Conservation (phyloP, 805 yeast genomes). For the Myxozyma udenii region DNA sequence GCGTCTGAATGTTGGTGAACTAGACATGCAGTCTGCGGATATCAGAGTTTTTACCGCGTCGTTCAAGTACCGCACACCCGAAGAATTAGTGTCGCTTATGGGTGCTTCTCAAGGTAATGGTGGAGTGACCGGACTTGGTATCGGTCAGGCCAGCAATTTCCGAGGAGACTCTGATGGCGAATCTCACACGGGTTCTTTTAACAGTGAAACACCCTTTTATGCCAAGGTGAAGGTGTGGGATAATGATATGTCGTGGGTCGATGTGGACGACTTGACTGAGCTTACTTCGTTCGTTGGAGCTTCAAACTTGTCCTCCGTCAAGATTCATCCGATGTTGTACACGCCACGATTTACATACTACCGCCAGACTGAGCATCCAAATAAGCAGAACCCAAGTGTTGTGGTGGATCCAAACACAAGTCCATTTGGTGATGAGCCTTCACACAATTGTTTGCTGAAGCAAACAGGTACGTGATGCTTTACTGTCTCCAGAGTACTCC, state of each 20-base stretch:
- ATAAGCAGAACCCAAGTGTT: constrained; percentile 32
- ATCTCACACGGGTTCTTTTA: constrained; percentile 23
- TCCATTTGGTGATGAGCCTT: constrained; percentile 53
- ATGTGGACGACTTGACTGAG: constrained; percentile 72
- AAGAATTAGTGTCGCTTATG: constrained; percentile 37
- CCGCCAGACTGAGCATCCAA: constrained; percentile 53
- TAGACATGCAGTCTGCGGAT: constrained; percentile 67
- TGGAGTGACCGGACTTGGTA: background rate
- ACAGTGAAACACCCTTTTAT: constrained; percentile 30
- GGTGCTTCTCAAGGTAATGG: constrained; percentile 19
- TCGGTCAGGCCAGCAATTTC: background rate
- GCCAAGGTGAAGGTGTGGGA: constrained; percentile 37
- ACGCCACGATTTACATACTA: constrained; percentile 69
- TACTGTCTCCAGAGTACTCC: background rate
- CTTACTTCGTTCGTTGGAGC: constrained; percentile 41
- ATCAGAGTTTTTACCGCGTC: constrained; percentile 61
- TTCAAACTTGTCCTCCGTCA: constrained; percentile 41
- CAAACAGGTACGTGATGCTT: constrained; percentile 14
- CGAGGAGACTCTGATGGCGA: constrained; percentile 11
- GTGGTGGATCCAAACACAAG: constrained; percentile 31
- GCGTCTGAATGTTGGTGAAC: constrained; percentile 63
- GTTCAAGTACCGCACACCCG: constrained; percentile 55
- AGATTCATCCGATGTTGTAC: constrained; percentile 58
- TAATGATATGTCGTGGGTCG: constrained; percentile 58
- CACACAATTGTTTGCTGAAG: constrained; percentile 60